These are phyloP conservation scores for Meredithiella fracta DNA, from an alignment of 2,329 filamentous ascomycete species.

Conservation along the genomic window DNA sequence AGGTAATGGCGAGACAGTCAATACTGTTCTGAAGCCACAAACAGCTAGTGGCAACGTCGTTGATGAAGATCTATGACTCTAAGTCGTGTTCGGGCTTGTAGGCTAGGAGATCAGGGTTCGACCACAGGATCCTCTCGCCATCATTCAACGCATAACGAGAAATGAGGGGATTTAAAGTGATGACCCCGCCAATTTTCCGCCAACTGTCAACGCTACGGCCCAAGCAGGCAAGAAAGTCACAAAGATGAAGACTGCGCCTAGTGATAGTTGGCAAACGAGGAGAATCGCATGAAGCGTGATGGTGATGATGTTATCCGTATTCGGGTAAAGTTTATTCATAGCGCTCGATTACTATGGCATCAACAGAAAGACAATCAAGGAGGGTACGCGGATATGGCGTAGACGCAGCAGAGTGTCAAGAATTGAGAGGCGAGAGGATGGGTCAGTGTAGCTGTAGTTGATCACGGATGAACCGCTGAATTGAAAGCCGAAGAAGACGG, in stretches of 20 bases:
- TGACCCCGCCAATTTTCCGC: slow-evolving; percentile 26
- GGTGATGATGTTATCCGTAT: slow-evolving; percentile 37
- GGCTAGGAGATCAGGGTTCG: slow-evolving; percentile 36
- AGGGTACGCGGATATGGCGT: slow-evolving; percentile 40
- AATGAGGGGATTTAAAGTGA: slow-evolving; percentile 34
- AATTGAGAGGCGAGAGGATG: slow-evolving; percentile 31
- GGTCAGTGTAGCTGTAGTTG: slow-evolving; percentile 44
- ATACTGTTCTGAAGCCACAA: slow-evolving; percentile 57
- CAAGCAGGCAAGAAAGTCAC: slow-evolving; percentile 33
- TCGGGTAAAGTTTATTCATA: slow-evolving; percentile 49
- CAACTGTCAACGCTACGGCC: slow-evolving; percentile 25
- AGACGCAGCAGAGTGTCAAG: slow-evolving; percentile 15
- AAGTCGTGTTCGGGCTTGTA: slow-evolving; percentile 33
- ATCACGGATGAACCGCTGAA: slow-evolving; percentile 40
- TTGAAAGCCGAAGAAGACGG: slow-evolving; percentile 41
- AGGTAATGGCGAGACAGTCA: slow-evolving; percentile 54
- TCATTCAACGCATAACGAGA: slow-evolving; percentile 37
- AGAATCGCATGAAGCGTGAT: slow-evolving; percentile 43
- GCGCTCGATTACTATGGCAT: slow-evolving; percentile 33
- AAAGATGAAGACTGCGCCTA: slow-evolving; percentile 39
- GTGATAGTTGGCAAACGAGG: slow-evolving; percentile 41
- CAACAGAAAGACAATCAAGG: slow-evolving; percentile 44
- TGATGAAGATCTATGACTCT: slow-evolving; percentile 69
- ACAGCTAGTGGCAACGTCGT: slow-evolving; percentile 48
- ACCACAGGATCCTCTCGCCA: slow-evolving; percentile 30